Evolutionary conservation across 2,329 filamentous ascomycete genomes (phyloP).

Genomic region (Tolypocladium inflatum): DNA sequence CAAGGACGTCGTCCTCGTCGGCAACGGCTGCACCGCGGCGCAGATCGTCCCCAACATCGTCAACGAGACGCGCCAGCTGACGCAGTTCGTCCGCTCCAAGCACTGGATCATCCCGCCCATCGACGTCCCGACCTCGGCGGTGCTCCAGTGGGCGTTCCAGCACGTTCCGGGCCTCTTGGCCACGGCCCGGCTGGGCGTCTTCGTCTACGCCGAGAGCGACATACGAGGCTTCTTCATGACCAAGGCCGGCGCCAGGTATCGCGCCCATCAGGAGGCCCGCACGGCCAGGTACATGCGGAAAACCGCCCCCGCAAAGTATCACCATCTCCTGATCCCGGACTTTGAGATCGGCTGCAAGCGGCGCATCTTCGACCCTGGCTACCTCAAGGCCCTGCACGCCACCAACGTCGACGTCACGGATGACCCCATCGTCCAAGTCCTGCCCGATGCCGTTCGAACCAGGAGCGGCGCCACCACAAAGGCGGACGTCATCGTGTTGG

Average conservation of each 20-base stretch:
- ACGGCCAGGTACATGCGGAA: conserved; percentile 31
- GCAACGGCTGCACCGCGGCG: conserved; percentile 44
- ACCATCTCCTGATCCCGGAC: conserved; percentile 51
- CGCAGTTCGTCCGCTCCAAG: conserved; percentile 31
- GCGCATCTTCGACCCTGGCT: conserved; percentile 49
- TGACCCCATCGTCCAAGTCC: conserved; percentile 36
- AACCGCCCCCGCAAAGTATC: conserved; percentile 47
- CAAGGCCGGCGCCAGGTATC: conserved; percentile 22
- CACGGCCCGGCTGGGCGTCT: conserved; percentile 33
- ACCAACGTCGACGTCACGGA: conserved; percentile 37
- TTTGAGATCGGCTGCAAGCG: conserved; percentile 56
- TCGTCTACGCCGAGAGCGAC: conserved; percentile 22
- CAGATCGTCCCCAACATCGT: conserved; percentile 40
- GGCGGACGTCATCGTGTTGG: conserved; percentile 51
- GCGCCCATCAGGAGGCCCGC: conserved; percentile 24
- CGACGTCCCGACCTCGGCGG: conserved; percentile 9
- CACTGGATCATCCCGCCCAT: conserved; percentile 31
- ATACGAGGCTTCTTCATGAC: conserved; percentile 28
- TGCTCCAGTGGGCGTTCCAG: conserved; percentile 25
- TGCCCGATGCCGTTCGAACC: conserved; percentile 27
- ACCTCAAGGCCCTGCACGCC: conserved; percentile 41
- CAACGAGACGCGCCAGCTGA: conserved; percentile 21
- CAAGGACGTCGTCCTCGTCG: conserved; percentile 43
- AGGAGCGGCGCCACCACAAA: conserved; percentile 28
- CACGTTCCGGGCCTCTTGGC: conserved; percentile 34